Percentiles rank a stretch among this genome's conserved stretches.
Evolutionary conservation across 169 alveolate species (phyloP).

Genomic region (Cystoisospora suis): DNA sequence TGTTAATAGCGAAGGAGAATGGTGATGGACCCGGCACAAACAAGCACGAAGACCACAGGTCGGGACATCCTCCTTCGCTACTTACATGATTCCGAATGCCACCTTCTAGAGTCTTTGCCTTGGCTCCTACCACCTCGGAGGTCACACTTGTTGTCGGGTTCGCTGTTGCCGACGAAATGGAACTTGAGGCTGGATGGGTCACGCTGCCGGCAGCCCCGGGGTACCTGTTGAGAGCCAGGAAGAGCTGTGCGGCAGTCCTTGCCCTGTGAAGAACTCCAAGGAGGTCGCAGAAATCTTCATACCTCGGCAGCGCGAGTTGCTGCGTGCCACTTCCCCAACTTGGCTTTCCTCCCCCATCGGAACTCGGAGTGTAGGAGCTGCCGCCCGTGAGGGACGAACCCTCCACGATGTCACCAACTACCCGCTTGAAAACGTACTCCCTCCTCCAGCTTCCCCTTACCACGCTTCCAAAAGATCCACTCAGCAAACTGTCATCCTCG

Average conservation of each 20-base stretch:
- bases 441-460: not conserved
- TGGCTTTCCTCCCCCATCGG: not conserved
- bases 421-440: not conserved
- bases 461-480: not conserved
- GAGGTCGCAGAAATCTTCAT: constrained; percentile 1
- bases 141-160: no score
- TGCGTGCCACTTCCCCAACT: not conserved
- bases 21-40: not conserved
- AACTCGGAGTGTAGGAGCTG: no score
- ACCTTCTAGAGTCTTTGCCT: no score
- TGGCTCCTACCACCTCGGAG: no score
- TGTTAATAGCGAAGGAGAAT: not conserved
- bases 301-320: not conserved
- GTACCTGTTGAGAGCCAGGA: not conserved
- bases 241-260: not conserved
- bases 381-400: no score
- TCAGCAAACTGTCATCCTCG: not conserved
- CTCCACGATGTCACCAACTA: no score
- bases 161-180: no score
- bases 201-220: not conserved
- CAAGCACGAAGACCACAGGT: constrained; percentile 18
- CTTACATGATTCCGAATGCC: no score
- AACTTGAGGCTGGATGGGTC: no score
- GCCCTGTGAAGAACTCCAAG: constrained; percentile 28
- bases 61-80: no score